phyloP scores from a whole-genome alignment of 2,329 filamentous ascomycete genomes.

The Talaromyces sp. region DNA sequence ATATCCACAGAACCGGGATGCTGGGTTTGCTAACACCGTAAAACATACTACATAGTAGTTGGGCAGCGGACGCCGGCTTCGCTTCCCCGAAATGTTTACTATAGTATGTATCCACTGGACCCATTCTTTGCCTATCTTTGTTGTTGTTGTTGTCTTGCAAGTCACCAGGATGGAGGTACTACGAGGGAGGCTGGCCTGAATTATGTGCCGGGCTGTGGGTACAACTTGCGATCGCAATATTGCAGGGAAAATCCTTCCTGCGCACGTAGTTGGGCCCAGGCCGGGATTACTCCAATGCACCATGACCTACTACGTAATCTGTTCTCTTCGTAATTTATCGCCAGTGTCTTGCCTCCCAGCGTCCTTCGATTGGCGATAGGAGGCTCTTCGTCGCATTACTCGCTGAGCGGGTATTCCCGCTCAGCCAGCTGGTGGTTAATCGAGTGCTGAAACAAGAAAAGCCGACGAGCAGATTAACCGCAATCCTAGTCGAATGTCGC shows the following conservation, averaged over 20 bases:
- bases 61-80: conserved; percentile 7
- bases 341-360: neutral
- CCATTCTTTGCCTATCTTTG: neutral
- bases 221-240: neutral
- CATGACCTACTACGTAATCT: neutral
- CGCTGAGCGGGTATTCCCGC: neutral
- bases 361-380: neutral
- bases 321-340: neutral
- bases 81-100: conserved; percentile 9
- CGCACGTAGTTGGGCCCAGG: neutral
- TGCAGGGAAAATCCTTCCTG: neutral
- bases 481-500: neutral
- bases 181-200: neutral
- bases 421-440: neutral
- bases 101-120: neutral
- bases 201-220: neutral
- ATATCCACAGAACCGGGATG: conserved; percentile 13
- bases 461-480: neutral
- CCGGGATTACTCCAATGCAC: conserved; percentile 6
- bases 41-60: neutral
- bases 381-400: neutral
- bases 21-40: neutral
- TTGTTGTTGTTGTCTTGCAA: neutral
- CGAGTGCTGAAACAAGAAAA: neutral
- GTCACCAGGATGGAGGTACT: neutral